Conservation (phyloP, 192 early-diverging fungal species). For the Entrophospora sp. region DNA sequence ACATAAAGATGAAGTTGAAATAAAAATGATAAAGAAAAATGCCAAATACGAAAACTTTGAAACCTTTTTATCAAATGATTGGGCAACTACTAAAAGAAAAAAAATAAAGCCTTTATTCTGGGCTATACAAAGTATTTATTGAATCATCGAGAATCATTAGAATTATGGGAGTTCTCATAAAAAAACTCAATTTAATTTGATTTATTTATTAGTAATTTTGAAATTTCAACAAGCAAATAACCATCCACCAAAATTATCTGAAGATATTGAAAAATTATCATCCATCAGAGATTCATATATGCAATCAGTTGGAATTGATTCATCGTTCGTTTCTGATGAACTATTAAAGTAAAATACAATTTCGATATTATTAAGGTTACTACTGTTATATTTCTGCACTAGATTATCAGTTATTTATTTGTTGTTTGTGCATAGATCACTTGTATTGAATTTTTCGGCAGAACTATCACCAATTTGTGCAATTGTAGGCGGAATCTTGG, state of each 20-base stretch:
- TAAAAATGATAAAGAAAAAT: constrained; percentile 20
- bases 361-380: too few species aligned
- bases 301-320: constrained; percentile 25
- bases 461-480: constrained; percentile 78
- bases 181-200: too few species aligned
- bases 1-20: constrained; percentile 32
- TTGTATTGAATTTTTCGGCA: constrained; percentile 40
- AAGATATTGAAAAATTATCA: constrained; percentile 23
- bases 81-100: constrained; percentile 33
- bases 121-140: constrained; percentile 38
- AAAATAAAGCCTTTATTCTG: constrained; percentile 42
- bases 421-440: too few species aligned
- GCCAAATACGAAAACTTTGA: constrained; percentile 33
- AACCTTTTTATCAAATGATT: constrained; percentile 28
- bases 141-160: too few species aligned
- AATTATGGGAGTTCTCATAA: too few species aligned
- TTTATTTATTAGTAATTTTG: constrained; percentile 26
- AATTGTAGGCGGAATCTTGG: constrained; percentile 79
- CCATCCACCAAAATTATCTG: constrained; percentile 11
- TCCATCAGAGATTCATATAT: constrained; percentile 23
- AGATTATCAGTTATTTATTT: too few species aligned
- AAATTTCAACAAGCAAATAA: constrained; percentile 27
- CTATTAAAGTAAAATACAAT: constrained; percentile 39
- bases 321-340: constrained; percentile 33
- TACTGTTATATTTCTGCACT: too few species aligned